Conservation (phyloP, 208 protist species). For the Angomonas ambiguus region DNA sequence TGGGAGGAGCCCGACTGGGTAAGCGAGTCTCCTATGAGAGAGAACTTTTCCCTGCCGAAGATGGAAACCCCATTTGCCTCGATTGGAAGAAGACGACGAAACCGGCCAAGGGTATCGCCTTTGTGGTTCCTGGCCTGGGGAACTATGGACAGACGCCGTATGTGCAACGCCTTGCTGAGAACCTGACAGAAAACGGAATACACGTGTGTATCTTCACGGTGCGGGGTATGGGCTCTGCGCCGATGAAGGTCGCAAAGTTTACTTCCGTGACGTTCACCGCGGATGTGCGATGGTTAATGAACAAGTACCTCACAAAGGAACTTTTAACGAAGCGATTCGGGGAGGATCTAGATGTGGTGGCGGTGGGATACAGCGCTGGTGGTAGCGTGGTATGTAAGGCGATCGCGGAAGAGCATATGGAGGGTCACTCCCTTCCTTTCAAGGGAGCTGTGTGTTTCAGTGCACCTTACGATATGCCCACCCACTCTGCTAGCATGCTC, state of each 20-base stretch:
- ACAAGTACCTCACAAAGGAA: constrained; percentile 17
- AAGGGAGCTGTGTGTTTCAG: constrained; percentile 22
- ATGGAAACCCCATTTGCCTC: constrained; percentile 57
- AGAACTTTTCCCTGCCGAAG: constrained; percentile 32
- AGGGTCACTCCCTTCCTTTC: constrained; percentile 27
- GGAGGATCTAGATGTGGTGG: constrained; percentile 24
- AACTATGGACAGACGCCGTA: constrained; percentile 42
- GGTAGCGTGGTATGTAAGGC: constrained; percentile 29
- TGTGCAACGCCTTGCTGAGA: constrained; percentile 27
- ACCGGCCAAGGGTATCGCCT: constrained; percentile 25
- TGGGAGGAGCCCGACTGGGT: constrained; percentile 19
- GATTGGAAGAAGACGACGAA: constrained; percentile 30
- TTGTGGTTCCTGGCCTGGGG: constrained; percentile 44
- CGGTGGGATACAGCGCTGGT: constrained; percentile 48
- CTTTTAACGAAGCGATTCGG: constrained; percentile 21
- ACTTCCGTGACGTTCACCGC: constrained; percentile 42
- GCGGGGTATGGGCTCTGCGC: constrained; percentile 55
- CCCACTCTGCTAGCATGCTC: constrained; percentile 21
- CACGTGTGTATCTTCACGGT: constrained; percentile 47
- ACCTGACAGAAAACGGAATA: constrained; percentile 20
- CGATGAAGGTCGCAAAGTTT: constrained; percentile 33
- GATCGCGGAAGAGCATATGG: constrained; percentile 35
- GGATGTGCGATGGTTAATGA: constrained; percentile 29
- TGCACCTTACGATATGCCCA: constrained; percentile 48
- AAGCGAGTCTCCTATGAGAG: constrained; percentile 33